Base-by-base conservation (phyloP, 768 basidiomycete species). In the Suillus spraguei region DNA sequence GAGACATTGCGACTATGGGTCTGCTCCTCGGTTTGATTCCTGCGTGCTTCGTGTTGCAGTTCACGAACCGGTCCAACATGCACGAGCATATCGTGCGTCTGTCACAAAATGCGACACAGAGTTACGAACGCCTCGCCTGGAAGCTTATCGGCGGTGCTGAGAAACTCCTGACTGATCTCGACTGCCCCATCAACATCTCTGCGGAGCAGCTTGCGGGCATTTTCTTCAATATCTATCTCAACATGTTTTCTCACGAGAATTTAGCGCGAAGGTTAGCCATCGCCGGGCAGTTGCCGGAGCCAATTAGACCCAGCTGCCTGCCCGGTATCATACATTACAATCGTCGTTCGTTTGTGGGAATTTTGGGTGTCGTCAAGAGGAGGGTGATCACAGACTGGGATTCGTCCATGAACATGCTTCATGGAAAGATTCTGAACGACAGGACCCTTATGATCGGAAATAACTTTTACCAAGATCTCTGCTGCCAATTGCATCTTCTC, bases 381-480 rank as follows among this genome's bases (percentile, higher is more conserved):
- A 72, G 76, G 44, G 69, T 80, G 8, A 63, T 64, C 28, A 67
- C 73, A 2, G 72, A 81, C 50, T 89, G 88, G 88, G 58, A 33
- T 0, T 62, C 71, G 28, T 72, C 77, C 11, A 79, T 89, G 76
- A 65, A 68, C 10, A 56, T 63, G 59, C 42, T 78, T 80, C 62
- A 63, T 76, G 16, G 63, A 1, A 9, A 59, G 14, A 60, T 72
- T 4, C 0, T 17, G 39, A 42, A 5, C 8, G 69, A 74, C 55
- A 59, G 20, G 0, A 68, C 41, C 36, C 59, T 74, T 28, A 53
- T 71, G 41, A 33, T 75, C 59, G 75, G 65, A 39, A 71, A 66
- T 24, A 70, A 74, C 49, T 72, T 78, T 62, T 77, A 78, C 63
- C 83, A 86, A 62, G 85, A 87, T 47, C 69, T 87, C 58, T 81